Conservation (phyloP, 495 filamentous ascomycete genomes). For the Pseudevernia furfuracea region DNA sequence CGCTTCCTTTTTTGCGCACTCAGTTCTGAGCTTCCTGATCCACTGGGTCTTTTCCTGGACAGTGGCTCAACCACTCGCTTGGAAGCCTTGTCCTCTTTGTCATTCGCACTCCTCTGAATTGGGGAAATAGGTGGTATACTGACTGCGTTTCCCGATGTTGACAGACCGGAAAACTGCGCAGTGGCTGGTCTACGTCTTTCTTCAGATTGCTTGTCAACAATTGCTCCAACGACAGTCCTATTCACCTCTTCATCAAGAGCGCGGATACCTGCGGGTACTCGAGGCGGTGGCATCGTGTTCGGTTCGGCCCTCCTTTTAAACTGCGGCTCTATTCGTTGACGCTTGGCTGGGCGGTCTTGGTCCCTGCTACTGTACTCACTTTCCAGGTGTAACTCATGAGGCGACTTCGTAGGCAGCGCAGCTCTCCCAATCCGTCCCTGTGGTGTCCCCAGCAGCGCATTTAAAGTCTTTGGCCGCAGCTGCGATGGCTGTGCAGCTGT, state of each 20-base stretch:
- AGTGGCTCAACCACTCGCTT: background rate
- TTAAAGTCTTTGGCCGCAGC: slow-evolving; percentile 46
- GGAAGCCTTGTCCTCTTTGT: background rate
- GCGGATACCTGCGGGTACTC: background rate
- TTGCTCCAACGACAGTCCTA: background rate
- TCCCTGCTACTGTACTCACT: slow-evolving; percentile 24
- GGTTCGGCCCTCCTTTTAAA: background rate
- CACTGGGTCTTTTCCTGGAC: background rate
- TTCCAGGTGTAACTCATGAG: slow-evolving; percentile 41
- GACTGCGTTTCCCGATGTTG: background rate
- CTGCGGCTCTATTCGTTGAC: slow-evolving; percentile 31
- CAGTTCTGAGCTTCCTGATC: background rate
- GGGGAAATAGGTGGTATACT: background rate
- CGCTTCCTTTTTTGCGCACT: background rate
- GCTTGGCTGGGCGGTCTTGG: slow-evolving; percentile 40
- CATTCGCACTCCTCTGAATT: background rate
- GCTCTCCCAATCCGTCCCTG: slow-evolving; percentile 42
- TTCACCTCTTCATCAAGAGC: background rate
- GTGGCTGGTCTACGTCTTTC: background rate
- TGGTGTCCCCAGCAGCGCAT: slow-evolving; percentile 50
- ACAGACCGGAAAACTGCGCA: no score
- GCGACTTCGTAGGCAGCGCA: slow-evolving; percentile 35
- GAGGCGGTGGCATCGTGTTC: background rate
- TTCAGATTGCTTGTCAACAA: background rate
- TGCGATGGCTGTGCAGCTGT: slow-evolving; percentile 24